phyloP scores from a whole-genome alignment of 2,329 filamentous ascomycete genomes.

The Ceratocystis harringtonii region DNA sequence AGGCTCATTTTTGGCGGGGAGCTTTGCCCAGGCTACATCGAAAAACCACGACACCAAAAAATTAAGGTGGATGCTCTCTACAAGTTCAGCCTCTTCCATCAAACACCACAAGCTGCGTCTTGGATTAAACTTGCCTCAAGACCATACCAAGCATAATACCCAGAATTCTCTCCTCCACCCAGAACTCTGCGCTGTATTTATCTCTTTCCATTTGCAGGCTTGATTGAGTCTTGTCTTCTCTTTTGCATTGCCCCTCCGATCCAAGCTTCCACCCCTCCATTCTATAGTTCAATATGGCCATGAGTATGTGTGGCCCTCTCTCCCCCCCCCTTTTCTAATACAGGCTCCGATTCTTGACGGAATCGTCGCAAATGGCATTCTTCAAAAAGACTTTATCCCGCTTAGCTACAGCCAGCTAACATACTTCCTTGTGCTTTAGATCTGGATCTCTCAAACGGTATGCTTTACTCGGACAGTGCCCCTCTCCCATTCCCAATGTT shows the following conservation, averaged over 20 bases:
- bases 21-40: slow-evolving; percentile 11
- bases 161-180: slow-evolving; percentile 7
- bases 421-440: slow-evolving; percentile 34
- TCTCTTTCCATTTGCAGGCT: neutral
- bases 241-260: slow-evolving; percentile 7
- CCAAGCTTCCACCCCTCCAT: slow-evolving; percentile 14
- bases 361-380: neutral
- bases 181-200: slow-evolving; percentile 5
- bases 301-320: slow-evolving; percentile 26
- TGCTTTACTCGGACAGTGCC: slow-evolving; percentile 16
- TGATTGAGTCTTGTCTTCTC: slow-evolving; percentile 5
- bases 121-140: neutral
- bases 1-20: slow-evolving; percentile 13
- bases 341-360: neutral
- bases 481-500: slow-evolving; percentile 8
- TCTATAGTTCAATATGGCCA: slow-evolving; percentile 24
- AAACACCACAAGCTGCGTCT: slow-evolving; percentile 7
- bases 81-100: slow-evolving; percentile 14
- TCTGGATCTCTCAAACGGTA: slow-evolving; percentile 75
- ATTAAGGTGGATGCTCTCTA: slow-evolving; percentile 14
- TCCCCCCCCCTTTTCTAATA: slow-evolving; percentile 16
- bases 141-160: neutral
- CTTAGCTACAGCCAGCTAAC: neutral
- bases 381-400: neutral
- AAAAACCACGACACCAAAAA: slow-evolving; percentile 17